These are phyloP conservation scores for Cladophialophora immunda DNA, from an alignment of 2,329 filamentous ascomycete genomes.

Conservation along the genomic window DNA sequence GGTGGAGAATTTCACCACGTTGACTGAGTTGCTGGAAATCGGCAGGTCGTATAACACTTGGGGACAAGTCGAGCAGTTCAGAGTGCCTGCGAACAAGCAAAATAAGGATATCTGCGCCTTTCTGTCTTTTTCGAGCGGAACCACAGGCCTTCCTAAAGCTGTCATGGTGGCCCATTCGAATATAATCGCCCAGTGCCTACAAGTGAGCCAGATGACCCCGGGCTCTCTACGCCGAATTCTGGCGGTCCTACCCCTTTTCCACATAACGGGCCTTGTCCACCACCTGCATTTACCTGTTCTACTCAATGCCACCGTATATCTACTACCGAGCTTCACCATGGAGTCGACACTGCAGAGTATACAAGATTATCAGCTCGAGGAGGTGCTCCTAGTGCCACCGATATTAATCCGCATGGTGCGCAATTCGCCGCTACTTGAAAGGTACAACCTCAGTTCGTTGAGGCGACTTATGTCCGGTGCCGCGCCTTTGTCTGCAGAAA, in stretches of 20 bases:
- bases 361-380: constrained; percentile 61
- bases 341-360: constrained; percentile 64
- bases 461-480: constrained; percentile 68
- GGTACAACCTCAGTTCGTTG: constrained; percentile 67
- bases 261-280: constrained; percentile 68
- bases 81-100: constrained; percentile 60
- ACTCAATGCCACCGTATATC: constrained; percentile 70
- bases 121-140: constrained; percentile 48
- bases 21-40: constrained; percentile 46
- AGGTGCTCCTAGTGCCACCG: constrained; percentile 68
- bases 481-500: constrained; percentile 65
- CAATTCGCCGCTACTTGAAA: constrained; percentile 58
- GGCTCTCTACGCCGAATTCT: constrained; percentile 59
- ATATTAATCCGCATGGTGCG: constrained; percentile 69
- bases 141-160: constrained; percentile 45
- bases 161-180: constrained; percentile 58
- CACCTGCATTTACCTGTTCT: constrained; percentile 69
- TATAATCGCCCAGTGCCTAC: constrained; percentile 68
- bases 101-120: constrained; percentile 66
- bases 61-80: constrained; percentile 59
- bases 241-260: constrained; percentile 68
- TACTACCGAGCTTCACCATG: constrained; percentile 71
- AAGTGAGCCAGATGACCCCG: constrained; percentile 63
- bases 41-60: constrained; percentile 49
- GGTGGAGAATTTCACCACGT: constrained; percentile 58